Percentiles rank a stretch among this genome's conserved stretches.
These are phyloP conservation scores for Debaryomyces castellii DNA, from an alignment of 805 yeast genomes.

Conservation along the genomic window DNA sequence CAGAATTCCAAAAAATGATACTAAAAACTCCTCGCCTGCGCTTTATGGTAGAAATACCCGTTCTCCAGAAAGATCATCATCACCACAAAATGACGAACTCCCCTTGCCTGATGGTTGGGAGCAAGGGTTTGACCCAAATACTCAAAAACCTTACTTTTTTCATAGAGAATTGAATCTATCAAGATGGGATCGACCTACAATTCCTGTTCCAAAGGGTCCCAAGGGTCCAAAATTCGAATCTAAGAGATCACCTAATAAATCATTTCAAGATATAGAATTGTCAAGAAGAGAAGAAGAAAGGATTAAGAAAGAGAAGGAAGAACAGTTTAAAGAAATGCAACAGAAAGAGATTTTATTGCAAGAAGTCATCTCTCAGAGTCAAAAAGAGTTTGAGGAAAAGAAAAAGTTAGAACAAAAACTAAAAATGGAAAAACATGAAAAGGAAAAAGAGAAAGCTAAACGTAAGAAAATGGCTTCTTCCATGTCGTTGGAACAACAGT, in stretches of 20 bases:
- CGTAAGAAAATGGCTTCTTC: slow-evolving; percentile 7
- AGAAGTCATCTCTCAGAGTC: slow-evolving; percentile 34
- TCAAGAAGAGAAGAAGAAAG: slow-evolving; percentile 36
- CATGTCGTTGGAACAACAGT: slow-evolving; percentile 23
- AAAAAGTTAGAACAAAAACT: slow-evolving; percentile 22
- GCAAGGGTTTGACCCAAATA: slow-evolving; percentile 46
- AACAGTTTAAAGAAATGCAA: slow-evolving; percentile 29
- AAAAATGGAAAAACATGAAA: slow-evolving; percentile 20
- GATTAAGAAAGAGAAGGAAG: slow-evolving; percentile 30
- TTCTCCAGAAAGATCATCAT: slow-evolving; percentile 14
- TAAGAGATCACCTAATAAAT: slow-evolving; percentile 4
- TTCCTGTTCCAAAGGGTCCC: slow-evolving; percentile 34
- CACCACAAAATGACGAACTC: slow-evolving; percentile 17
- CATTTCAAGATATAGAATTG: slow-evolving; percentile 17
- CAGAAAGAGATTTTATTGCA: slow-evolving; percentile 36
- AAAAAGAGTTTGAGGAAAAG: slow-evolving; percentile 29
- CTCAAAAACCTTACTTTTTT: slow-evolving; percentile 53
- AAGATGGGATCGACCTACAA: slow-evolving; percentile 61
- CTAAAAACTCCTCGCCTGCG: slow-evolving; percentile 8
- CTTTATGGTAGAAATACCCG: slow-evolving; percentile 21
- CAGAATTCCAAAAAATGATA: slow-evolving; percentile 63
- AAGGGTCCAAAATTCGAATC: slow-evolving; percentile 20
- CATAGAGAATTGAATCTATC: slow-evolving; percentile 47
- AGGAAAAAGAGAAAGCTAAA: slow-evolving; percentile 16
- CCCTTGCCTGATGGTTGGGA: slow-evolving; percentile 68